Percentiles rank a stretch among this genome's conserved stretches.
These are phyloP conservation scores for Amoebophrya sp. DNA, from an alignment of 169 alveolate species.

Conservation along the genomic window DNA sequence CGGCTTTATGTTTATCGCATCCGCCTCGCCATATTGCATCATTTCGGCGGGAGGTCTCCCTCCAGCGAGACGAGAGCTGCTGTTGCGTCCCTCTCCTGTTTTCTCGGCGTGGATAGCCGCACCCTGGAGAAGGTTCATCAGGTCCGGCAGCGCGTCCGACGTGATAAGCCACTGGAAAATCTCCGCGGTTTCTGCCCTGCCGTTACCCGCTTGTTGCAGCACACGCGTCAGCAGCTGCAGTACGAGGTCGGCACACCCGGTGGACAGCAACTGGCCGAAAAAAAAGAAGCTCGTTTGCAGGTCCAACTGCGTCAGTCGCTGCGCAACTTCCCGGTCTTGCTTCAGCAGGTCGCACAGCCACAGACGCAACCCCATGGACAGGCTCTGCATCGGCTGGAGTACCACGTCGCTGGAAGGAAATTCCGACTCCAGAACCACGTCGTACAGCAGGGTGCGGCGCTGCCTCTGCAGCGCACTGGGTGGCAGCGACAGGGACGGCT, in stretches of 20 bases:
- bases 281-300: neutral
- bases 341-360: conserved; percentile 9
- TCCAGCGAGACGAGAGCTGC: no score
- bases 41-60: no score
- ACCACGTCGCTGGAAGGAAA: neutral
- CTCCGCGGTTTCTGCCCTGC: neutral
- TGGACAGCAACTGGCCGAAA: conserved; percentile 6
- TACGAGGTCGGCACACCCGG: neutral
- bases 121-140: neutral
- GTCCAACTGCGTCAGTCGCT: neutral
- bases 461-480: no score
- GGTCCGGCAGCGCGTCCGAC: neutral
- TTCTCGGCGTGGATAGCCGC: no score
- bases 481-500: no score
- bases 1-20: no score
- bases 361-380: neutral
- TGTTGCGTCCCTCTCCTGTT: no score
- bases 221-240: neutral
- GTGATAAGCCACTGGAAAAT: neutral
- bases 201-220: neutral
- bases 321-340: neutral
- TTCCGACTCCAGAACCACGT: neutral
- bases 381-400: neutral
- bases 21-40: no score
- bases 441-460: conserved; percentile 24